A percentile compares a stretch with the other conserved stretches of the same genome.
Evolutionary conservation across 768 basidiomycete species (phyloP).

Genomic region (Tubosaeta sp.): DNA sequence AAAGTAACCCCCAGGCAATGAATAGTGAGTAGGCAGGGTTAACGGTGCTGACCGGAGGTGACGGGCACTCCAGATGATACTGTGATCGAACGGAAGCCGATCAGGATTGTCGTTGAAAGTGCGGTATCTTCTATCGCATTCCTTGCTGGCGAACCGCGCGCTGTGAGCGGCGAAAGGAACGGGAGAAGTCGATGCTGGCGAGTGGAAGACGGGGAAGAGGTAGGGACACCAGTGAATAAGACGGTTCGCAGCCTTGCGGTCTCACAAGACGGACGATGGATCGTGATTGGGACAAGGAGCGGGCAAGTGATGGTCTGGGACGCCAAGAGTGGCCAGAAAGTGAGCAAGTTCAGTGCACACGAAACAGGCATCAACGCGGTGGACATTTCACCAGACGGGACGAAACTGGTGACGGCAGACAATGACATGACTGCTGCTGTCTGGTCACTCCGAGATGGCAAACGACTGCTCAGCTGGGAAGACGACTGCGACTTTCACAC

Average conservation of each 20-base stretch:
- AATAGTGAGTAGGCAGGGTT: too few relatives aligned
- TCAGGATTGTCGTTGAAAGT: neutral
- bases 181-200: neutral
- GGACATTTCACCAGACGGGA: neutral
- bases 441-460: neutral
- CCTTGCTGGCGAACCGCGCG: neutral
- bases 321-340: neutral
- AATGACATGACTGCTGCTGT: neutral
- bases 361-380: neutral
- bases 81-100: too few relatives aligned
- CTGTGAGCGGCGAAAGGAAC: neutral
- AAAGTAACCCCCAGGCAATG: too few relatives aligned
- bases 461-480: neutral
- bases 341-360: too few relatives aligned
- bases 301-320: neutral
- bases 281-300: neutral
- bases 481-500: neutral
- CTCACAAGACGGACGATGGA: constrained; percentile 1
- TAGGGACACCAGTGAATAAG: neutral
- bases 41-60: too few relatives aligned
- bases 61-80: too few relatives aligned
- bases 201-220: neutral
- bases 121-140: neutral
- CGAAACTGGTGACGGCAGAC: neutral
- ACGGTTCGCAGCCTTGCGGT: neutral